Evolutionary conservation across 2,329 filamentous ascomycete genomes (phyloP), one percentile per base, ranked within the genome.

Genomic region (Cladophialophora psammophila): DNA sequence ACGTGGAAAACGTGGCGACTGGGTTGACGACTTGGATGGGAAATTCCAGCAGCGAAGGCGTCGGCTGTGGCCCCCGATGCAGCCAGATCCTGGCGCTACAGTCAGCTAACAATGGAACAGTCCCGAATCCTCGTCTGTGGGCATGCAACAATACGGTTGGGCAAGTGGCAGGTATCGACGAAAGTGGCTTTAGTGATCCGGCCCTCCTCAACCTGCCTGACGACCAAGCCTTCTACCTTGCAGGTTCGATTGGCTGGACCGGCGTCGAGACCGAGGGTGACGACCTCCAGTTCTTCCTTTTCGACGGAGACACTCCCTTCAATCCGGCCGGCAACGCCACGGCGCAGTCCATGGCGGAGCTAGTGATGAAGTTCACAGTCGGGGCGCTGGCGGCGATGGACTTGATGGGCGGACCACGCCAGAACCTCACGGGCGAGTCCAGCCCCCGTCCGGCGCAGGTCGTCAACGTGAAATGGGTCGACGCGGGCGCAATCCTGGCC

Each of bases 391-490:
- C 62, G 26, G 68, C 68, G 5, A 36, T 57, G 31, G 66, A 70
- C 56, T 1, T 8, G 8, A 12, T 26, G 26, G 54, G 60, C 32
- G 63, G 56, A 4, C 62, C 55, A 6, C 58, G 66, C 15, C 50
- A 38, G 31, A 68, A 96, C 84, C 74, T 94, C 97, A 57, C 91
- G 92, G 70, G 93, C 96, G 6, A 6, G 1, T 3, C 32, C 52
- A 1, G 93, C 91, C 91, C 93, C 97, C 40, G 87, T 85, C 5
- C 93, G 91, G 12, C 80, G 82, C 78, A 98, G 94, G 74, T 97
- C 97, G 68, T 94, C 89, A 72, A 98, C 97, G 79, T 98, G 97
- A 78, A 68, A 38, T 70, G 68, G 68, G 26, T 4, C 10, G 32
- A 58, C 42, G 66, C 68, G 2, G 63, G 58, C 31, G 54, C 63